phyloP scores from a whole-genome alignment of 371 early-diverging fungal genomes.

The Mortierella sp. region DNA sequence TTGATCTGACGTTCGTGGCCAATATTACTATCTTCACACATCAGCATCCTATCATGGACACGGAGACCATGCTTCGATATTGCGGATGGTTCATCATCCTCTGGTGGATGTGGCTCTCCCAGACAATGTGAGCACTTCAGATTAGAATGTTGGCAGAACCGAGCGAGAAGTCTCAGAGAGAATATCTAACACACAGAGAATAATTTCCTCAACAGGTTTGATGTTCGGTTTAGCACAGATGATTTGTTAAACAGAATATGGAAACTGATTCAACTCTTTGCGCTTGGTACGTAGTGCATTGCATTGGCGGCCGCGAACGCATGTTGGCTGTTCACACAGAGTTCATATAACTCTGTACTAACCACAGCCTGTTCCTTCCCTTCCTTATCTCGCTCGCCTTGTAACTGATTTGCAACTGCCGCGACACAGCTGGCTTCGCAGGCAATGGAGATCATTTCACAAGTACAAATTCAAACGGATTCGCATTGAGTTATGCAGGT shows the following conservation, averaged over 20 bases:
- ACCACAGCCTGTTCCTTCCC: too few species aligned
- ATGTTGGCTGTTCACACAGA: not conserved
- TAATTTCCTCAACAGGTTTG: constrained; percentile 23
- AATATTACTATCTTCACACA: constrained; percentile 63
- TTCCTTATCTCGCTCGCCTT: too few species aligned
- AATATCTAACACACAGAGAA: too few species aligned
- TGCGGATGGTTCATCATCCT: constrained; percentile 68
- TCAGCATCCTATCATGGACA: constrained; percentile 59
- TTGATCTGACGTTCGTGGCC: constrained; percentile 40
- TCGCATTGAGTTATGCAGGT: constrained; percentile 41
- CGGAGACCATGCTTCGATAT: constrained; percentile 54
- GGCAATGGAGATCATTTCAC: constrained; percentile 37
- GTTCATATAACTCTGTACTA: too few species aligned
- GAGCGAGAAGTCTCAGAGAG: not conserved
- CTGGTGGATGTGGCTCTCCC: constrained; percentile 73
- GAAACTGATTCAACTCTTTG: constrained; percentile 41
- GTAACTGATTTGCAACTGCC: not conserved
- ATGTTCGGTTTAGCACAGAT: constrained; percentile 41
- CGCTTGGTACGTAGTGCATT: constrained; percentile 11
- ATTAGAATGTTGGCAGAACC: too few species aligned
- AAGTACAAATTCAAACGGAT: constrained; percentile 34
- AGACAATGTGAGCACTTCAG: constrained; percentile 64
- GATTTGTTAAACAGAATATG: constrained; percentile 45
- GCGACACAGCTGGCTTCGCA: constrained; percentile 20
- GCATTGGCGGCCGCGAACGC: too few species aligned